Evolutionary conservation across 169 alveolate genomes (phyloP), one percentile per base, ranked within the genome.

Genomic region (Plasmodium gonderi): DNA sequence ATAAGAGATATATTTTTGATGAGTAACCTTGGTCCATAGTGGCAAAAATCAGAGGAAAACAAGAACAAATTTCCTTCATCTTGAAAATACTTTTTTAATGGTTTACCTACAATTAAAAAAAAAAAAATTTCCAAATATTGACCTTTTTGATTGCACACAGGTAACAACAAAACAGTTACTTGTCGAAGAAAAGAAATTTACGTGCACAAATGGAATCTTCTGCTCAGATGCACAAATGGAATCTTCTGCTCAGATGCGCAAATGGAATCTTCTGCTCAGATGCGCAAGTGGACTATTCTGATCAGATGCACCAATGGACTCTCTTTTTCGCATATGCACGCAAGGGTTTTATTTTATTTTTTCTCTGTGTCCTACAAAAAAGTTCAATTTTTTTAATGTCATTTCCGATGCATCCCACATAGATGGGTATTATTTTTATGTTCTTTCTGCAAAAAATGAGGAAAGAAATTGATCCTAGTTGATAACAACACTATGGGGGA

Each of bases 1-100:
- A 44, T 1, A 31, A 31, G 40, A 17, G 31, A 20, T 23, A 0
- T 6, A 1, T 5, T 0, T 8, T 11, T 54, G 23, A 11, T 77
- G 38, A 60, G 91, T 54, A 81, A 97, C 97, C 98, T 95, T 65
- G 77, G 69, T 49, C 99, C 99, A 97, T 98, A 98, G 80, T 98
- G 99, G 85, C 99, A 98, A 90, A 98, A 98, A 81, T 98, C 99
- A 40, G 98, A 96, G 11, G 99, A 98, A 74, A 98, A 94, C 14
- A 98, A 94, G 93, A 98, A 98, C 4, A 96, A 40, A 72, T 91
- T 97, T 44, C 80, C 95, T 90, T 94, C 94, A 68, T 96, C 97
- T 69, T 80, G 91, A 87, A 98, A 97, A 90, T 96, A 97, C 74
- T 92, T 96, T 31, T 96, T 96, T 42, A 98, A 83, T 14, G 98